These are phyloP conservation scores for Helotiales sp. DNA, from an alignment of 2,329 filamentous ascomycete genomes.

Conservation along the genomic window DNA sequence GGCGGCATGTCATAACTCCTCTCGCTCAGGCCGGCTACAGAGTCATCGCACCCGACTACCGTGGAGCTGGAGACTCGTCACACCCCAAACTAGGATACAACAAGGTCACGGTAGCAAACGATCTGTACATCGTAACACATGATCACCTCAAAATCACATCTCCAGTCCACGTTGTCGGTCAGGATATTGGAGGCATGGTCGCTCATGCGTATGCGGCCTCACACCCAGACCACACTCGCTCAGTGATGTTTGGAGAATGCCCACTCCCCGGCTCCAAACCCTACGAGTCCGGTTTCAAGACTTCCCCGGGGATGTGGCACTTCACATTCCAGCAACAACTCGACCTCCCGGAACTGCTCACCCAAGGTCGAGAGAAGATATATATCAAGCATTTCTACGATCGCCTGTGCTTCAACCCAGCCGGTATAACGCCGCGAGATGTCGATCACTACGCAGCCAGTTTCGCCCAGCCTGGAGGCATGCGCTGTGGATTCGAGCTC, in stretches of 20 bases:
- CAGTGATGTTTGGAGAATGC: background rate
- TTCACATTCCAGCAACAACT: constrained; percentile 8
- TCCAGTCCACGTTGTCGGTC: background rate
- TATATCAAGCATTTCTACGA: constrained; percentile 19
- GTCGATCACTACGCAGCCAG: background rate
- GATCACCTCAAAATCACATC: constrained; percentile 1
- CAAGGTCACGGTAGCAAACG: constrained; percentile 4
- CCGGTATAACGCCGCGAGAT: constrained; percentile 4
- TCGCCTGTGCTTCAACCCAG: constrained; percentile 4
- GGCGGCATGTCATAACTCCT: constrained; percentile 3
- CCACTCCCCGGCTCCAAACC: background rate
- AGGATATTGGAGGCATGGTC: constrained; percentile 12
- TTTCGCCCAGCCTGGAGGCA: constrained; percentile 11
- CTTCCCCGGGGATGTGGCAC: constrained; percentile 2
- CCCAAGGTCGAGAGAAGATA: background rate
- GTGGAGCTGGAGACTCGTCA: constrained; percentile 5
- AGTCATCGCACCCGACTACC: constrained; percentile 1
- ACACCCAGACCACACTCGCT: constrained; percentile 2
- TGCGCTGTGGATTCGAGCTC: constrained; percentile 12
- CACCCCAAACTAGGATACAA: background rate
- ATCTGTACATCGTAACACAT: background rate
- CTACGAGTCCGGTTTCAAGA: background rate
- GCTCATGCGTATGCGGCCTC: constrained; percentile 5
- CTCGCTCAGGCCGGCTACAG: background rate
- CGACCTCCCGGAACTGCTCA: constrained; percentile 12